Base-by-base conservation (phyloP, 257 asterid species). In the Solanum lycopersicoides region DNA sequence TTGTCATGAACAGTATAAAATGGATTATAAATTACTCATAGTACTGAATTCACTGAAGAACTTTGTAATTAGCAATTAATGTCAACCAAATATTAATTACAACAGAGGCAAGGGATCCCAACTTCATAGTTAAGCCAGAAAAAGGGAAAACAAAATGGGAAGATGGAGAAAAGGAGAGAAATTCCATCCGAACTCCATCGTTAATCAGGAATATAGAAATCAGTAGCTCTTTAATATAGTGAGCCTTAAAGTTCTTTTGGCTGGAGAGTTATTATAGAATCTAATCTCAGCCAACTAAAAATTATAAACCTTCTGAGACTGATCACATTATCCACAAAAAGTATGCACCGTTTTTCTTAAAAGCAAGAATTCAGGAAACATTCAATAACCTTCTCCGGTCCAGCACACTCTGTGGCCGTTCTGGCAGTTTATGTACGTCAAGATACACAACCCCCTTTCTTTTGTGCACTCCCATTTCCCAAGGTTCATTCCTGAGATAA, bases 381-480 rank as follows among this genome's bases (percentile, higher is more conserved):
- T 65, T 84, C 35, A 23, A 65, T 21, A 91, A 97, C 99, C 98
- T 94, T 89, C 98, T 95, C 53, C 97, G 95, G 87, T 97, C 98
- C 92, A 92, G 89, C 92, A 95, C 99, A 90, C 93, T 94, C 88
- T 93, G 92, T 72, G 98, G 98, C 90, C 99, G 95, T 92, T 97
- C 98, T 4, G 97, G 99, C 88, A 95, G 85, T 89, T 93, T 95
- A 91, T 97, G 99, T 88, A 95, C 98, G 86, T 97, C 98, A 30
- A 97, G 98, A 92, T 97, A 97, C 89, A 97, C 93, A 16, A 94
- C 96, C 50, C 98, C 98, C 83, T 95, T 95, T 92, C 98, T 92
- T 90, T 95, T 97, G 91, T 97, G 99, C 77, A 97, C 98, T 87
- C 99, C 99, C 99, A 97, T 97, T 92, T 97, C 99, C 99, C 99